These are phyloP conservation scores for Biscogniauxia sp. DNA, from an alignment of 2,329 filamentous ascomycete species.

Conservation along the genomic window DNA sequence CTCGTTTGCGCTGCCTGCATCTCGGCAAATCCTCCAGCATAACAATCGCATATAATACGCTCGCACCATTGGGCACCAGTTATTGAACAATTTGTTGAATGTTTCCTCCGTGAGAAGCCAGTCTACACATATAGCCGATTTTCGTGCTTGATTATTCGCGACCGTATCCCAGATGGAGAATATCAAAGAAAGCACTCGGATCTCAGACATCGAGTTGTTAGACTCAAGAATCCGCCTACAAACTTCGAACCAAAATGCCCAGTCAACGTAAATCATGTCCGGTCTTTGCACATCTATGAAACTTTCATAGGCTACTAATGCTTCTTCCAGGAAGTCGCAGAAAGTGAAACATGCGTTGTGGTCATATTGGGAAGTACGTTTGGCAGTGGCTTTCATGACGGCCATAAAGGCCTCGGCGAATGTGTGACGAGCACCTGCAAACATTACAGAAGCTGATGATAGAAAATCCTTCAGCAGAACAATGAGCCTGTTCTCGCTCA, in stretches of 20 bases:
- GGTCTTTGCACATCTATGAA: conserved; percentile 41
- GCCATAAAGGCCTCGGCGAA: conserved; percentile 75
- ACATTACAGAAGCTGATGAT: conserved; percentile 41
- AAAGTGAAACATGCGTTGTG: conserved; percentile 82
- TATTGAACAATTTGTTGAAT: conserved; percentile 82
- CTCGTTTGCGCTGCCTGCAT: conserved; percentile 63
- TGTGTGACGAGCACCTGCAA: conserved; percentile 54
- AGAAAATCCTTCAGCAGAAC: conserved; percentile 80
- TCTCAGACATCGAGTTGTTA: conserved; percentile 86
- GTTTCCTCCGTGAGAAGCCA: conserved; percentile 73
- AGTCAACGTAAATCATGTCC: conserved; percentile 58
- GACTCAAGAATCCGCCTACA: conserved; percentile 77
- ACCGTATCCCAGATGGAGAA: conserved; percentile 78
- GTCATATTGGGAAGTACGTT: conserved; percentile 75
- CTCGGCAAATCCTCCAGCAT: conserved; percentile 84
- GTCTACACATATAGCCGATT: conserved; percentile 66
- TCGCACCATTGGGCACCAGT: conserved; percentile 94
- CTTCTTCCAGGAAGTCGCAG: conserved; percentile 88
- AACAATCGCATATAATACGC: conserved; percentile 89
- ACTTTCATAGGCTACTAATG: conserved; percentile 60
- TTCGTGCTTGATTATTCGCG: conserved; percentile 62
- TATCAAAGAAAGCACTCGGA: conserved; percentile 78
- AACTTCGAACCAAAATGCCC: conserved; percentile 82
- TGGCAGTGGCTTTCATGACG: conserved; percentile 71
- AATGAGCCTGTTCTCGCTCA: conserved; percentile 86